Evolutionary conservation across 257 asterid species (phyloP), one percentile per base, ranked within the genome.

Genomic region (Ligustrum vulgare): DNA sequence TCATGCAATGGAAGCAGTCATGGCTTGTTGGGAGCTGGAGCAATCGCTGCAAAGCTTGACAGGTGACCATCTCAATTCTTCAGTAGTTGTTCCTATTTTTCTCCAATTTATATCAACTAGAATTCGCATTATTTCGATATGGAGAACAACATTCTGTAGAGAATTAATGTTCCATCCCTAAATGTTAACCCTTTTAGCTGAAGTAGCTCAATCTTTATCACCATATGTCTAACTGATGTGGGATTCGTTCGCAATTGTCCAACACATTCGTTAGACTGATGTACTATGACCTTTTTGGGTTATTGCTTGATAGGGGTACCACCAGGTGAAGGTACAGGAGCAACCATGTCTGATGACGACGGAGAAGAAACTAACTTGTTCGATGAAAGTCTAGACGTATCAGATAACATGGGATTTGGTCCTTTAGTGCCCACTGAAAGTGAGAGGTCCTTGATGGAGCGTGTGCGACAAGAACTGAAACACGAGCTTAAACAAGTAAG

Each of bases 21-120:
- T 92, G 99, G 99, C 98, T 80, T 94, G 99, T 84, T 94, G 99
- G 99, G 99, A 94, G 88, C 97, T 94, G 0, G 99, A 94, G 87
- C 99, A 94, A 80, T 94, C 99, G 1, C 82, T 94, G 81, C 99
- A 94, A 83, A 94, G 94, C 87, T 85, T 94, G 84, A 92, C 98
- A 76, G 97, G 98, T 94, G 74, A 76, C 63, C 72, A 58, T 41
- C 49, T 41, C 31, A 28, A 28, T 28, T n/a, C n/a, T n/a, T n/a
- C n/a, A n/a, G n/a, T n/a, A n/a, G n/a, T n/a, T n/a, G n/a, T n/a
- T n/a, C 49, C 49, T 41, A 10, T 41, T 41, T 41, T 2, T 11
- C 49, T 41, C 12, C 49, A 60, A 32, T 47, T 2, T 33, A 47
- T 8, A 47, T 8, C 6, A 34, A 72, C 77, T 34, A 4, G 20